Percentiles rank a stretch among this genome's conserved stretches.
These are phyloP conservation scores for Kodamaea kaohsiungensis DNA, from an alignment of 805 yeast genomes.

Conservation along the genomic window DNA sequence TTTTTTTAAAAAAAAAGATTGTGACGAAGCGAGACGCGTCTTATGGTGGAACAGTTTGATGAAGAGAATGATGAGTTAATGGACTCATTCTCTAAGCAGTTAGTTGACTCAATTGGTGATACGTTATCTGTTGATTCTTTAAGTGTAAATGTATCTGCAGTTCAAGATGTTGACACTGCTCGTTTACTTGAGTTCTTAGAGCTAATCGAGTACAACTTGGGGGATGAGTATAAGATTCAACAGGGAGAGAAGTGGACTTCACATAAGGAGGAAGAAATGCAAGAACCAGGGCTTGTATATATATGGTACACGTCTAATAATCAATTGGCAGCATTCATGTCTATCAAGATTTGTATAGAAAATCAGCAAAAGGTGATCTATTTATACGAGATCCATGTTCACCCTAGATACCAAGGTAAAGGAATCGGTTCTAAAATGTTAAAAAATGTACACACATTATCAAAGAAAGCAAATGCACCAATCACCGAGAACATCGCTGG, in stretches of 20 bases:
- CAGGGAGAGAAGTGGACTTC: constrained; percentile 43
- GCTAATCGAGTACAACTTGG: constrained; percentile 30
- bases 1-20: background rate
- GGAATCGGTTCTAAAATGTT: constrained; percentile 45
- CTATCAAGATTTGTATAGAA: constrained; percentile 47
- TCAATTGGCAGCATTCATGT: constrained; percentile 44
- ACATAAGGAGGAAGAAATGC: constrained; percentile 47
- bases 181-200: constrained; percentile 17
- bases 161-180: background rate
- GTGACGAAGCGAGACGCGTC: background rate
- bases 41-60: background rate
- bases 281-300: constrained; percentile 49
- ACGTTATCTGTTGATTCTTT: background rate
- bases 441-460: constrained; percentile 32
- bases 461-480: constrained; percentile 9
- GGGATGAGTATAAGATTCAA: constrained; percentile 23
- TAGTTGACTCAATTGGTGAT: background rate
- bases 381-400: constrained; percentile 58
- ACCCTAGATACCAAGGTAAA: constrained; percentile 30
- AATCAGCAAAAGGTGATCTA: constrained; percentile 42
- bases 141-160: background rate
- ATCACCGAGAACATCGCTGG: constrained; percentile 20
- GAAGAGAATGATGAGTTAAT: constrained; percentile 10
- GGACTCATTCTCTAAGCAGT: constrained; percentile 1
- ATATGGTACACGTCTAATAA: constrained; percentile 27